These are phyloP conservation scores for Prunus armeniaca DNA, from an alignment of 306 rosid species.

Conservation along the genomic window DNA sequence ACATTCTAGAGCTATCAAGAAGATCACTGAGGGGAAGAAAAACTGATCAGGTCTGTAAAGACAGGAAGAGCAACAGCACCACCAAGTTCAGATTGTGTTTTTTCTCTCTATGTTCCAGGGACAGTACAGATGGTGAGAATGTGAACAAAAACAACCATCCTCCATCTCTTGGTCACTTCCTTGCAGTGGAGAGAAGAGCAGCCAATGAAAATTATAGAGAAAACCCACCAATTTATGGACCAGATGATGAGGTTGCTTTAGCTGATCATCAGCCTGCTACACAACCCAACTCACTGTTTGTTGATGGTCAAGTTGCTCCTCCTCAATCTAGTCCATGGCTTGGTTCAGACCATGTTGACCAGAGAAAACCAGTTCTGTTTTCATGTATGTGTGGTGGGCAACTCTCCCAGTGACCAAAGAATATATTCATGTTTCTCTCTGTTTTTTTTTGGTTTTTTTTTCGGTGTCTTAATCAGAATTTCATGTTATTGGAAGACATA, in stretches of 20 bases:
- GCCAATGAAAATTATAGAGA: slow-evolving; percentile 23
- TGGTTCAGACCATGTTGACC: slow-evolving; percentile 20
- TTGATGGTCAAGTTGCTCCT: slow-evolving; percentile 53
- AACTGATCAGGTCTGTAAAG: slow-evolving; percentile 29
- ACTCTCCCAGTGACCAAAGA: neutral
- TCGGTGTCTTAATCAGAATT: neutral
- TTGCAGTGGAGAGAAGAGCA: slow-evolving; percentile 53
- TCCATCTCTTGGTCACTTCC: slow-evolving; percentile 51
- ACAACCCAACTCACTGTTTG: slow-evolving; percentile 45
- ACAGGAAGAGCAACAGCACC: slow-evolving; percentile 23
- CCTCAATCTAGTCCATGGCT: slow-evolving; percentile 24
- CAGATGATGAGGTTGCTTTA: slow-evolving; percentile 41
- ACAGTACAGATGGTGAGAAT: slow-evolving; percentile 32
- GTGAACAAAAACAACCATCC: neutral
- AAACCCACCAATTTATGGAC: slow-evolving; percentile 29
- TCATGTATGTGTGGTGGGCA: slow-evolving; percentile 46
- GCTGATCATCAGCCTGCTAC: slow-evolving; percentile 19
- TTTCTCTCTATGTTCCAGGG: slow-evolving; percentile 37
- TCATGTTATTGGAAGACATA: slow-evolving; percentile 5
- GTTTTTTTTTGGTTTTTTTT: neutral
- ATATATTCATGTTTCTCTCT: neutral
- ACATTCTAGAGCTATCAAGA: slow-evolving; percentile 56
- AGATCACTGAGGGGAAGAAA: slow-evolving; percentile 57
- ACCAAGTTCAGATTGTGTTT: slow-evolving; percentile 38
- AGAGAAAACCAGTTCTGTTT: slow-evolving; percentile 26